Evolutionary conservation across 192 early-diverging fungal species (phyloP), one percentile per base, ranked within the genome.

Genomic region (Umbelopsis vinacea): DNA sequence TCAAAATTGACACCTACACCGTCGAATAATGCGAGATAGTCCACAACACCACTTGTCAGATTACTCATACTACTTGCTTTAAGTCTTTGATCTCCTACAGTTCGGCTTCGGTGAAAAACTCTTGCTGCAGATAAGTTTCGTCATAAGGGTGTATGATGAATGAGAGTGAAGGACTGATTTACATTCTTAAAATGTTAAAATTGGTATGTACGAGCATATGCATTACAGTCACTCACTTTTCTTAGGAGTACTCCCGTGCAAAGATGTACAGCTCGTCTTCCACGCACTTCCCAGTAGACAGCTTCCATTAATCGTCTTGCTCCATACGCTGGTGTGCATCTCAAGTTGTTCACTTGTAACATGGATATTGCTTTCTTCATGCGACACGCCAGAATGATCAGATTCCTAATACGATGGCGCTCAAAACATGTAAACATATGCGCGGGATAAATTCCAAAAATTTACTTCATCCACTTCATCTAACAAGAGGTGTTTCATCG

Each of bases 1-100:
- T 3, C 29, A 29, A 2, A 29, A 29, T 29, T 29, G 1, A 29
- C 29, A 69, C 69, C 40, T 78, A 74, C 50, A 11, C 38, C n/a
- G 4, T 37, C 43, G 66, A 76, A 76, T 52, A 40, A 47, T 11
- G 29, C 22, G 46, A 76, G 17, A 47, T 71, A 71, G 2, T 7
- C 69, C 38, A 71, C 50, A 57, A 71, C 33, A 63, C 67, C 46
- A 48, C 43, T 17, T 15, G 69, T 60, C 48, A 71, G 67, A 48
- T 7, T 40, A 21, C 24, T 15, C 35, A 69, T 69, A 29, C n/a
- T 8, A 52, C 52, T 24, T 33, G 21, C 14, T 67, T 68, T 40
- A 67, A 50, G 24, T 74, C 26, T 43, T 57, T 40, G 24, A 78
- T 74, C 73, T 78, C 66, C 19, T 70, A 29, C 6, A 74, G 29